These are phyloP conservation scores for Mucor piriformis DNA, from an alignment of 371 early-diverging fungal genomes.

Conservation along the genomic window DNA sequence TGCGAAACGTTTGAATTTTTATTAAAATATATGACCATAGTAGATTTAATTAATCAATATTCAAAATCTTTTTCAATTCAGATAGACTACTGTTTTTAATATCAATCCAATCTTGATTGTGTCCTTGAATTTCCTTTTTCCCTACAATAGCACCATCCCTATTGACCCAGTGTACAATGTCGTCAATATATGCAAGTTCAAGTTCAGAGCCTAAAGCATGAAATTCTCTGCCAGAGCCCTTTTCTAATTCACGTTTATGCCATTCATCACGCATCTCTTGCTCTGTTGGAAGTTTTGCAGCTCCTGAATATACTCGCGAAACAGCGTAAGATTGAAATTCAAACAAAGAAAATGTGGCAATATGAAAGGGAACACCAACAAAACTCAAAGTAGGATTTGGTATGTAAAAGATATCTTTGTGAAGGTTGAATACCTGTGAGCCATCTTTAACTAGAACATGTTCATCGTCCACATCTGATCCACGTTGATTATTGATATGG, in stretches of 20 bases:
- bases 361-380: constrained; percentile 57
- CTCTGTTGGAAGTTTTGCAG: constrained; percentile 31
- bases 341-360: constrained; percentile 59
- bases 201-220: constrained; percentile 30
- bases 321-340: constrained; percentile 56
- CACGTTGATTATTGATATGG: constrained; percentile 7
- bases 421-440: constrained; percentile 46
- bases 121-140: constrained; percentile 16
- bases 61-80: constrained; percentile 17
- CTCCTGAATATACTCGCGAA: constrained; percentile 41
- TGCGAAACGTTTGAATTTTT: too few relatives aligned
- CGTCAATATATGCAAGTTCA: constrained; percentile 26
- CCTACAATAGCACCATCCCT: constrained; percentile 10
- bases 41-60: constrained; percentile 7
- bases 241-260: constrained; percentile 10
- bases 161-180: constrained; percentile 30
- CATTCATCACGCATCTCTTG: constrained; percentile 35
- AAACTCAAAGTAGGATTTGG: constrained; percentile 60
- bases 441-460: constrained; percentile 42
- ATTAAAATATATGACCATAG: too few relatives aligned
- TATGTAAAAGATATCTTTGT: constrained; percentile 51
- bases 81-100: constrained; percentile 14
- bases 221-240: constrained; percentile 29
- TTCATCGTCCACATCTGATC: constrained; percentile 1
- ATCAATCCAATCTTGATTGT: constrained; percentile 26